These are phyloP conservation scores for Phytophthora lateralis DNA, from an alignment of 352 stramenopile species.

Conservation along the genomic window DNA sequence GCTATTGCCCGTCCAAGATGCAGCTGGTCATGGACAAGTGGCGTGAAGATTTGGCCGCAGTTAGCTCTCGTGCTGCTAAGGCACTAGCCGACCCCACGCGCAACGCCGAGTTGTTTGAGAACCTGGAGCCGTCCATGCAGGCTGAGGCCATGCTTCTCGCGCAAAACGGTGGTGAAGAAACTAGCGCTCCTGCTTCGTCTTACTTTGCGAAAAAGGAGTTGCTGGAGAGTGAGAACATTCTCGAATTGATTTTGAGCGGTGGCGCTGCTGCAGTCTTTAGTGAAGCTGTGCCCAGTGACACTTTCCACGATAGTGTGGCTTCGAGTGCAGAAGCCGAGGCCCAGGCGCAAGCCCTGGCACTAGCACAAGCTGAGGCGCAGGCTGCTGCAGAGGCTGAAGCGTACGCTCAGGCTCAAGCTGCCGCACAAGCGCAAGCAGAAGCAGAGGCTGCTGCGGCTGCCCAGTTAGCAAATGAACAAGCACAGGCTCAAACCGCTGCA, in stretches of 20 bases:
- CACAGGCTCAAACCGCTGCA: conserved; percentile 27
- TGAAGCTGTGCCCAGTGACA: conserved; percentile 12
- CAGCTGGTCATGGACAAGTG: conserved; percentile 96
- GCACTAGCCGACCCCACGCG: conserved; percentile 93
- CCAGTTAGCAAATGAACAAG: conserved; percentile 33
- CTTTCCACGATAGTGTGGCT: conserved; percentile 21
- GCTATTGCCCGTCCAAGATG: conserved; percentile 96
- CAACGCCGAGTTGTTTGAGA: conserved; percentile 96
- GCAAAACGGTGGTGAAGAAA: conserved; percentile 68
- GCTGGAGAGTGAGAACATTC: conserved; percentile 65
- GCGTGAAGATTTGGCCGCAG: conserved; percentile 91
- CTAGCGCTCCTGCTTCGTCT: conserved; percentile 47
- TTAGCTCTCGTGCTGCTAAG: conserved; percentile 93
- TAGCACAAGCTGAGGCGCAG: conserved; percentile 30
- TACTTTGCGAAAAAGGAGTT: conserved; percentile 83
- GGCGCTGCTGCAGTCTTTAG: conserved; percentile 16
- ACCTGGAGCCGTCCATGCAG: conserved; percentile 94
- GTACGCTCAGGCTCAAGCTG: conserved; percentile 21
- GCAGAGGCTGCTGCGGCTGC: conserved; percentile 15
- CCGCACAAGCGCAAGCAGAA: conserved; percentile 33
- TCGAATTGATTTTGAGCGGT: conserved; percentile 54
- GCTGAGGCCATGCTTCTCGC: conserved; percentile 93
- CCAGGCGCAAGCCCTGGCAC: conserved; percentile 27
- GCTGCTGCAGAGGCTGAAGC: conserved; percentile 35
- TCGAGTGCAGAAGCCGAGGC: conserved; percentile 29